Evolutionary conservation across 106 monocot species (phyloP).

Genomic region (Dioscorea alata): DNA sequence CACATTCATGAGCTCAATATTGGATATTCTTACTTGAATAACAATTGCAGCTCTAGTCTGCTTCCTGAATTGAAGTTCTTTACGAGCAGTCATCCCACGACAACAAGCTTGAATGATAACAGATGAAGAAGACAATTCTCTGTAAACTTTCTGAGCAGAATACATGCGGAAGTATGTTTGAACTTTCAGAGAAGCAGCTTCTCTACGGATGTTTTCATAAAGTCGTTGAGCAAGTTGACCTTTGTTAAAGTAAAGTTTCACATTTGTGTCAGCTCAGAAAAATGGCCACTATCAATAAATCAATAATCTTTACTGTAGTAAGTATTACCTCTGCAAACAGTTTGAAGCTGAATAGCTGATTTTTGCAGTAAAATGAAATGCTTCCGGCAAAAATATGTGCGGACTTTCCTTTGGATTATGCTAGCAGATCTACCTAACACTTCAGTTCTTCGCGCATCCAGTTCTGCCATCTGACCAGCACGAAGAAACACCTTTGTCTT

Average conservation of each 20-base stretch:
- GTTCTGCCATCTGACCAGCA: constrained; percentile 84
- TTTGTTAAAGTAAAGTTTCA: constrained; percentile 9
- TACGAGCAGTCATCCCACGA: constrained; percentile 64
- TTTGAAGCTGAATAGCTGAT: constrained; percentile 45
- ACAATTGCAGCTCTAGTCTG: constrained; percentile 55
- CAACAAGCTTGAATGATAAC: constrained; percentile 57
- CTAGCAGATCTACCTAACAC: constrained; percentile 63
- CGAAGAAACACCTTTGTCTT: constrained; percentile 85
- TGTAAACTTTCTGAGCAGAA: constrained; percentile 47
- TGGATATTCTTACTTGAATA: constrained; percentile 45
- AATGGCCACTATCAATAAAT: background rate
- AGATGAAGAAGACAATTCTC: constrained; percentile 27
- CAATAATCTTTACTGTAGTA: background rate
- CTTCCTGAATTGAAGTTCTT: constrained; percentile 51
- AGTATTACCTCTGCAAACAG: constrained; percentile 52
- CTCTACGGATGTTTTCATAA: constrained; percentile 43
- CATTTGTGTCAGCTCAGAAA: background rate
- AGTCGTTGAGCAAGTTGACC: constrained; percentile 46
- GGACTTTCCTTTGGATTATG: constrained; percentile 64
- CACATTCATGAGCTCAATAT: background rate
- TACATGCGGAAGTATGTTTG: constrained; percentile 62
- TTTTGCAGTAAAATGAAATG: constrained; percentile 34
- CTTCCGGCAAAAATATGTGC: constrained; percentile 37
- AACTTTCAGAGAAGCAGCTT: constrained; percentile 57
- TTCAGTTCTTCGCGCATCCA: constrained; percentile 61